Evolutionary conservation across 139 green algal genomes (phyloP).

Genomic region (Yamagishiella unicocca): DNA sequence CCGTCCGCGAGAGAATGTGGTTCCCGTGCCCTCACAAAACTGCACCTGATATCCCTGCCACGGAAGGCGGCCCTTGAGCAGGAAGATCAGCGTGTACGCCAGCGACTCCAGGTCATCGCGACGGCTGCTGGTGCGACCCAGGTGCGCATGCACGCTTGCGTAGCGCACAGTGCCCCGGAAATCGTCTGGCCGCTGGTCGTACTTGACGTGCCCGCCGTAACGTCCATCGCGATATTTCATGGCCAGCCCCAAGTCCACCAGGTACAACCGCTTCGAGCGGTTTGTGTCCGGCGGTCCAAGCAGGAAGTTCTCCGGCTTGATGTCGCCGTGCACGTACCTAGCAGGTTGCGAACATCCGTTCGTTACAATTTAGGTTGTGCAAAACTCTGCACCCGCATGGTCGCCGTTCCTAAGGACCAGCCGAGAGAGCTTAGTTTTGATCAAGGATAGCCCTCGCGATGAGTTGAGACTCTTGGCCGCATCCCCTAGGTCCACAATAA

Average conservation of each 20-base stretch:
- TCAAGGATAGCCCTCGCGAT: too few relatives aligned
- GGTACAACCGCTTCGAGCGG: conserved; percentile 96
- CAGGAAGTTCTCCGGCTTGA: conserved; percentile 99
- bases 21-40: too few relatives aligned
- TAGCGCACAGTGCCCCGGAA: conserved; percentile 99
- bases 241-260: conserved; percentile 97
- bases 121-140: conserved; percentile 93
- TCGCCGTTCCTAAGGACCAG: too few relatives aligned
- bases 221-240: conserved; percentile 57
- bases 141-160: conserved; percentile 97
- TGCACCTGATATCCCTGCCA: conserved; percentile 93
- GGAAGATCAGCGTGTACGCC: conserved; percentile 99
- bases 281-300: conserved; percentile 86
- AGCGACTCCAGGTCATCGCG: conserved; percentile 98
- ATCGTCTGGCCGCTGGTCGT: conserved; percentile 98
- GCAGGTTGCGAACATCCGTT: too few relatives aligned
- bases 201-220: conserved; percentile 91
- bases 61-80: conserved; percentile 93
- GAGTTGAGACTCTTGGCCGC: too few relatives aligned
- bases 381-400: too few relatives aligned
- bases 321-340: conserved; percentile 98
- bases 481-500: too few relatives aligned
- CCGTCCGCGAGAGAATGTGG: too few relatives aligned
- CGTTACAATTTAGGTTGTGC: too few relatives aligned
- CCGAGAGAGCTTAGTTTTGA: too few relatives aligned